Evolutionary conservation across 2,329 filamentous ascomycete species (phyloP), one percentile per base, ranked within the genome.

Genomic region (Conoideocrella luteorostrata): DNA sequence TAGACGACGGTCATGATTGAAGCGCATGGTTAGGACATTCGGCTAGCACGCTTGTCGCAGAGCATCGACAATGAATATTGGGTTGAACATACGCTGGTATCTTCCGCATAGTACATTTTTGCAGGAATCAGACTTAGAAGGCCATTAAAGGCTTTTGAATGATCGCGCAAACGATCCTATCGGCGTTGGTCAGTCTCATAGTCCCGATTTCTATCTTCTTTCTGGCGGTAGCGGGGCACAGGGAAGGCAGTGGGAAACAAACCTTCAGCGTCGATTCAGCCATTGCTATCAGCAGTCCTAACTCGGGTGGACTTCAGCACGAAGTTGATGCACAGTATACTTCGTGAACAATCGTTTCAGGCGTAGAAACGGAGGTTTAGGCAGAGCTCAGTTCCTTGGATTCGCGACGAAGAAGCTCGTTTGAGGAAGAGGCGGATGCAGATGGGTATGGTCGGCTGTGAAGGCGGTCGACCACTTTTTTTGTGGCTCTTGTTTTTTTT

Each of bases 91-190:
- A 91, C 87, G 65, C 77, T 88, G 50, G 77, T 85, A 61, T 95
- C 88, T 62, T 90, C 82, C 44, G 84, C 87, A 56, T 94, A 95
- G 67, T 95, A 95, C 56, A 88, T 81, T 66, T 93, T 90, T 48
- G 88, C 88, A 32, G 90, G 88, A 47, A 94, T 95, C 50, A 95
- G 72, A 46, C 88, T 91, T 62, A 95, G 72, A 41, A 95, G 72
- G 36, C 88, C 88, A 66, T 94, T 85, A 58, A 95, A 95, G 52
- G 88, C 85, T 67, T 87, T 78, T 51, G 86, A 68, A 52, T 78
- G 72, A 50, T 69, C 70, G 61, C 73, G 74, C 55, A 80, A 65
- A 52, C 75, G 75, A 57, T 78, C 74, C 76, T 80, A 49, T 48
- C 36, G 37, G 23, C 40, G 39, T 11, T 26, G 23, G 32, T 56